phyloP scores from a whole-genome alignment of 345 rosid species.

The Lepidium africanum region DNA sequence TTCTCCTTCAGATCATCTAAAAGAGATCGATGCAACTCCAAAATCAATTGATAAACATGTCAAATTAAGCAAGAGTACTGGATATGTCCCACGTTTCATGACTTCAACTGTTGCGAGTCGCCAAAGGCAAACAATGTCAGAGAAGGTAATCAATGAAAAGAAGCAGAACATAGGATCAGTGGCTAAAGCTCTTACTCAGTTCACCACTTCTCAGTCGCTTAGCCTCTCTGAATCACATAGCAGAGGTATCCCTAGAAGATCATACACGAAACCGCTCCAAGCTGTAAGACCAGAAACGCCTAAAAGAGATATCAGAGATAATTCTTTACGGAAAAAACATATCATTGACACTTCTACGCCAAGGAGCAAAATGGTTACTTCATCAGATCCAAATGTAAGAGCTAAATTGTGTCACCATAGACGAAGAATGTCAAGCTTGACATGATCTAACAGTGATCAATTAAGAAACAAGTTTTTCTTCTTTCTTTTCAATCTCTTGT shows the following conservation, averaged over 20 bases:
- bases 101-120: constrained; percentile 82
- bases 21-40: constrained; percentile 30
- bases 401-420: constrained; percentile 46
- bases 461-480: constrained; percentile 13
- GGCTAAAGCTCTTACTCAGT: constrained; percentile 39
- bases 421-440: constrained; percentile 73
- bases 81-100: constrained; percentile 70
- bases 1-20: constrained; percentile 23
- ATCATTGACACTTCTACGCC: constrained; percentile 25
- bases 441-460: constrained; percentile 24
- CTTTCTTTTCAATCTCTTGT: not conserved
- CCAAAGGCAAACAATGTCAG: constrained; percentile 54
- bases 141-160: constrained; percentile 41
- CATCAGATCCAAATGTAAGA: constrained; percentile 65
- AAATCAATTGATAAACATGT: constrained; percentile 26
- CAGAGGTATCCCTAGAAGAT: constrained; percentile 36
- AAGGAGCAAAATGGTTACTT: constrained; percentile 50
- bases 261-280: constrained; percentile 38
- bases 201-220: constrained; percentile 52
- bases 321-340: constrained; percentile 24
- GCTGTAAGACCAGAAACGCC: constrained; percentile 31
- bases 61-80: constrained; percentile 19
- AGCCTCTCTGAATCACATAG: constrained; percentile 54
- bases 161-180: constrained; percentile 34
- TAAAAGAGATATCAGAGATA: constrained; percentile 21